These are phyloP conservation scores for Daldinia childiae DNA, from an alignment of 495 filamentous ascomycete species.

Conservation along the genomic window DNA sequence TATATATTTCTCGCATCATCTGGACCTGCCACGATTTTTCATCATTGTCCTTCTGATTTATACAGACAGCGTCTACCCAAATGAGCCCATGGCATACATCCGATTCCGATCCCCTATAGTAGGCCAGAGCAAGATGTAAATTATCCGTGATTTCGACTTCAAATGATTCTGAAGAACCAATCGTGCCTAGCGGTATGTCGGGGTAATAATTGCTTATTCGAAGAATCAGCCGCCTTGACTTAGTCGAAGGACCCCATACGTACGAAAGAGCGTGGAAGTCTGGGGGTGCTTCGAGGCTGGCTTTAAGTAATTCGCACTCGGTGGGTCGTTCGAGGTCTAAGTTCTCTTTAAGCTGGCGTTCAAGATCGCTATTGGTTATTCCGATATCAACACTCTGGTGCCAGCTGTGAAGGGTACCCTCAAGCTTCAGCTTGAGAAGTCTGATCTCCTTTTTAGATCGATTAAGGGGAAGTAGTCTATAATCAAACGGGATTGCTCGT, in stretches of 20 bases:
- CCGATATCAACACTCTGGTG: too few relatives aligned
- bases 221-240: background rate
- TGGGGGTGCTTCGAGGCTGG: background rate
- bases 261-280: background rate
- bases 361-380: too few relatives aligned
- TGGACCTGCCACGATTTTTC: background rate
- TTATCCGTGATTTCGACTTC: background rate
- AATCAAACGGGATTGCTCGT: background rate
- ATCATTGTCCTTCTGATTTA: background rate
- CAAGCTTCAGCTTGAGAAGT: background rate
- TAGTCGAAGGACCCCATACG: background rate
- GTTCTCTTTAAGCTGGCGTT: background rate
- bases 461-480: background rate
- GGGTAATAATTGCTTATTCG: background rate
- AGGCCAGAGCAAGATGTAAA: background rate
- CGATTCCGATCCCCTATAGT: background rate
- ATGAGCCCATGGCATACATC: too few relatives aligned
- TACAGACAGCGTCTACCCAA: background rate
- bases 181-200: background rate
- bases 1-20: background rate
- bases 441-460: background rate
- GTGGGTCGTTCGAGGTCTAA: background rate
- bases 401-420: background rate
- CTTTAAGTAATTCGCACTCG: background rate
- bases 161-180: background rate